Evolutionary conservation across 345 rosid species (phyloP), one percentile per base, ranked within the genome.

Genomic region (Ceriops tagal): DNA sequence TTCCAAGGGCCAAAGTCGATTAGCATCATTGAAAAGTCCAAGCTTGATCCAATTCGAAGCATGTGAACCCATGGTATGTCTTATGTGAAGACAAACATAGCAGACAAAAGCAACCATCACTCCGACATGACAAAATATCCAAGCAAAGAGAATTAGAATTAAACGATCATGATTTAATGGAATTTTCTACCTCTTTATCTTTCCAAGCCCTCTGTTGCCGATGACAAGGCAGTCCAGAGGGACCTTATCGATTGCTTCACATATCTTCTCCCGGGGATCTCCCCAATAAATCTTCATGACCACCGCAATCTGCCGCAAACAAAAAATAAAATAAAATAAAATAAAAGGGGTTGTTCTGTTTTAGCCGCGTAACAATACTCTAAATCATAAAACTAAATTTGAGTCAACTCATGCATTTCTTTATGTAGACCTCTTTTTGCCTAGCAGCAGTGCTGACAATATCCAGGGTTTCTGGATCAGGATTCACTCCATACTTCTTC

Each of bases 121-220:
- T 11, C 4, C 49, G 15, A 43, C 0, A 39, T 39, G 10, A 3
- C 47, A 39, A 39, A 11, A 39, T 39, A 43, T 11, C 9, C 18
- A 56, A 11, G 6, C 5, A 56, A 55, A 55, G 24, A 24, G 18
- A 19, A 56, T 31, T 20, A 47, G 22, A 0, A 34, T 34, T 10
- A 47, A 30, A 30, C 20, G 6, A 31, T 53, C 4, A 3, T 28
- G 5, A 20, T 13, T 55, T 10, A 55, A 55, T 9, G 26, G 13
- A 21, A 21, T 8, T 19, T n/a, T 63, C 24, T 71, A 89, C 96
- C 97, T 84, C 85, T 86, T 89, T 68, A 91, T 72, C 16, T 78
- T 86, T 81, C 97, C 93, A 30, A 91, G 91, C 21, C 96, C 97
- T 67, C 97, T 76, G 81, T 87, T 91, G 31, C 97, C 96, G 1